Evolutionary conservation across 768 basidiomycete species (phyloP).

Genomic region (Leucogyrophana mollusca): DNA sequence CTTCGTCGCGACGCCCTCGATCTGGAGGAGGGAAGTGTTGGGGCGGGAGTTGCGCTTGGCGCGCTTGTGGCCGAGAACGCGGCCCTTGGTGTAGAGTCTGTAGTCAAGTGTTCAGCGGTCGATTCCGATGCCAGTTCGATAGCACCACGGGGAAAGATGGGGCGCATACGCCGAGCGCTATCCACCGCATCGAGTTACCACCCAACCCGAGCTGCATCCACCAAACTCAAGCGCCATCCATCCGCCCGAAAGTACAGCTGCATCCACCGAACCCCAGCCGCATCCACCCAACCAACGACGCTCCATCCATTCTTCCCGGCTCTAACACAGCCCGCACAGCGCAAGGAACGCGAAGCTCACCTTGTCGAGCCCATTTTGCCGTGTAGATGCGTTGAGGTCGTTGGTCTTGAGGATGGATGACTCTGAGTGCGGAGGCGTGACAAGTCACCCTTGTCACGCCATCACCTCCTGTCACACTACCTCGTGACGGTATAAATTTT

Average conservation of each 20-base stretch:
- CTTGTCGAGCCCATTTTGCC: constrained; percentile 78
- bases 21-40: constrained; percentile 94
- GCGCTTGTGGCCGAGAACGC: constrained; percentile 97
- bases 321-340: constrained; percentile 12
- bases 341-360: constrained; percentile 42
- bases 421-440: constrained; percentile 22
- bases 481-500: background rate
- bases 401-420: constrained; percentile 17
- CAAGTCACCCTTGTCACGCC: constrained; percentile 21
- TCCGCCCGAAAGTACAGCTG: background rate
- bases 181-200: constrained; percentile 10
- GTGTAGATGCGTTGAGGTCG: constrained; percentile 32
- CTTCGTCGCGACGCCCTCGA: constrained; percentile 93
- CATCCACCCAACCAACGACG: constrained; percentile 45
- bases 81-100: constrained; percentile 96
- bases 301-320: constrained; percentile 13
- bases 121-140: constrained; percentile 6
- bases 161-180: constrained; percentile 5
- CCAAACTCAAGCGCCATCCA: background rate
- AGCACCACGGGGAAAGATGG: constrained; percentile 1
- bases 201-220: background rate
- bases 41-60: constrained; percentile 96
- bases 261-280: constrained; percentile 24
- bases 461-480: constrained; percentile 20
- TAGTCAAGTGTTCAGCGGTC: too few relatives aligned